Evolutionary conservation across 768 basidiomycete genomes (phyloP).

Genomic region (Austroboletus eburneus): DNA sequence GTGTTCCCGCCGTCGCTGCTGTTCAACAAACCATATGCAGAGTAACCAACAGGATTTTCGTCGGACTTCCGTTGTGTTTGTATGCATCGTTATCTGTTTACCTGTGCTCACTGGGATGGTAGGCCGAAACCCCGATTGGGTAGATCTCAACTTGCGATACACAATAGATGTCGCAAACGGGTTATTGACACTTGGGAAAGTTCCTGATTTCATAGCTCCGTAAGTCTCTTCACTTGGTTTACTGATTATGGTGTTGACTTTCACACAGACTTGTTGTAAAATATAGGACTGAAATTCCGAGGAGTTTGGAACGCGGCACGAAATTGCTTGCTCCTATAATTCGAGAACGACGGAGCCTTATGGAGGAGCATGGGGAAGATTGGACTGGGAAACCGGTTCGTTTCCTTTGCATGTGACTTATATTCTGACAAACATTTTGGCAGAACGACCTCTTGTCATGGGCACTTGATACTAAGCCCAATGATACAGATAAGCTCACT

Average conservation of each 20-base stretch:
- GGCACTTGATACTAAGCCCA: not conserved
- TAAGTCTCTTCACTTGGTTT: conserved; percentile 8
- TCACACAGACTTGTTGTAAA: not conserved
- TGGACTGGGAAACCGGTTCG: not conserved
- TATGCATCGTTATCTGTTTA: not conserved
- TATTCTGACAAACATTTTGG: too few relatives aligned
- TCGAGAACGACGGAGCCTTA: not conserved
- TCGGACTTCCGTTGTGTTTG: not conserved
- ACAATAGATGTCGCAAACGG: conserved; percentile 25
- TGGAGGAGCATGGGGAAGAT: not conserved
- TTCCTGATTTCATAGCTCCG: conserved; percentile 32
- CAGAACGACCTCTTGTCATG: conserved; percentile 2
- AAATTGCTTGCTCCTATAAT: conserved; percentile 2
- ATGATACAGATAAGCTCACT: not conserved
- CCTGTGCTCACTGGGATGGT: not conserved
- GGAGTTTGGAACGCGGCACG: not conserved
- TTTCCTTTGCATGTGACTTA: not conserved
- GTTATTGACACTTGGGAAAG: conserved; percentile 17
- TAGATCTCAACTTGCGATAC: conserved; percentile 26
- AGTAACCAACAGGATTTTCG: not conserved
- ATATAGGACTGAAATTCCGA: not conserved
- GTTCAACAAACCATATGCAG: not conserved
- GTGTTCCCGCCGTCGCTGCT: not conserved
- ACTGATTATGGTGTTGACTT: too few relatives aligned
- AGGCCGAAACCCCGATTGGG: conserved; percentile 19